Evolutionary conservation across 2,329 filamentous ascomycete species (phyloP).

Genomic region (Venturia pyrina): DNA sequence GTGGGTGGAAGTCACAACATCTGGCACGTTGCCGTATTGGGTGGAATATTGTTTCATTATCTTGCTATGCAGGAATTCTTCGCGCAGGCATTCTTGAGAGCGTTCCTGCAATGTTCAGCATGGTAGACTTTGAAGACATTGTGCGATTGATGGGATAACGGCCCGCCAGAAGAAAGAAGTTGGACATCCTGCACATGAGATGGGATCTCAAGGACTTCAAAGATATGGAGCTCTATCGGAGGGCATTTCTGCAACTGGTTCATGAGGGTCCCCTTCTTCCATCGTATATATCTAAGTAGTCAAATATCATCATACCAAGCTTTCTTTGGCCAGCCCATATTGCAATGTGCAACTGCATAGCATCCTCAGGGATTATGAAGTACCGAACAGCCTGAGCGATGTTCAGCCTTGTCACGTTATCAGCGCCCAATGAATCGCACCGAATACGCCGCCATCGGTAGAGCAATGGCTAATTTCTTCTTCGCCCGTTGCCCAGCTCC

Average conservation of each 20-base stretch:
- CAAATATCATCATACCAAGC: not conserved
- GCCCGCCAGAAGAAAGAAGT: not conserved
- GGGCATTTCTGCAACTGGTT: not conserved
- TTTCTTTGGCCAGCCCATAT: no score
- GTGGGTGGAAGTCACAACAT: slow-evolving; percentile 92
- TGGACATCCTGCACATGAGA: not conserved
- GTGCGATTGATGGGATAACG: not conserved
- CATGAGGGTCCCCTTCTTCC: not conserved
- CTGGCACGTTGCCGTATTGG: slow-evolving; percentile 90
- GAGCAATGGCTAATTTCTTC: not conserved
- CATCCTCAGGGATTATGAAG: no score
- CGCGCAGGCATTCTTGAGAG: slow-evolving; percentile 36
- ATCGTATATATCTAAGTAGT: not conserved
- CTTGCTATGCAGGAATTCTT: slow-evolving; percentile 94
- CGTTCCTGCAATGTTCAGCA: slow-evolving; percentile 11
- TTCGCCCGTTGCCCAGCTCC: not conserved
- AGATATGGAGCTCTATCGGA: no score
- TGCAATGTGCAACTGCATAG: no score
- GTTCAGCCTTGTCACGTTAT: not conserved
- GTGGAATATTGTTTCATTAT: slow-evolving; percentile 96
- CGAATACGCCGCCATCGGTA: not conserved
- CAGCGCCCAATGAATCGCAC: not conserved
- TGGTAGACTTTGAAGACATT: slow-evolving; percentile 4
- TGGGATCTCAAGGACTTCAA: not conserved
- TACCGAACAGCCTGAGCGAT: no score